Evolutionary conservation across 106 monocot species (phyloP), one percentile per base, ranked within the genome.

Genomic region (Dactylorhiza incarnata): DNA sequence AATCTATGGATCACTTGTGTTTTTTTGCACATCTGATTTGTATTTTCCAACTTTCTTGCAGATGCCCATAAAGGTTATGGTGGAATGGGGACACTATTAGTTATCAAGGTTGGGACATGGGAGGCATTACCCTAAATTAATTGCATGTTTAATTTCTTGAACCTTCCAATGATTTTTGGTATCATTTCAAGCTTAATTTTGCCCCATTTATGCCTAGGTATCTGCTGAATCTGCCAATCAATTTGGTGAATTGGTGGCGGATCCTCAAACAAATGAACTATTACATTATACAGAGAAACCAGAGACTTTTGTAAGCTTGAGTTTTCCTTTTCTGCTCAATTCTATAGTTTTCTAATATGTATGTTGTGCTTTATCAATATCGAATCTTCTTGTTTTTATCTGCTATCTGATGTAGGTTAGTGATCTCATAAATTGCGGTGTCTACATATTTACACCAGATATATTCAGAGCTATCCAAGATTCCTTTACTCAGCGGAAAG

Each of bases 371-470:
- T 67, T 69, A 45, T 5, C 2, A 16, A n/a, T 7, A 24, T 46
- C 44, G 5, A 46, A 45, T 43, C n/a, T 46, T 46, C 45, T 16
- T 74, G 65, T 29, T 65, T 65, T 81, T 77, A 10, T 58, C 73
- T 61, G 20, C n/a, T 69, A 17, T 77, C 6, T 54, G 45, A 46
- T 90, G 84, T 68, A 97, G 97, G 93, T 97, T 71, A 97, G 97
- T 77, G 87, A 97, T 76, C 85, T 84, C 24, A 91, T 97, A 76
- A 97, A 97, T 65, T 97, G 97, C 83, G 97, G 97, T 49, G 93
- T 97, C 8, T 97, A 97, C 78, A 81, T 97, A 82, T 97, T 97
- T 83, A 97, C 93, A n/a, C 89, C 97, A n/a, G 82, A 87, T 66
- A 94, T 97, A 22, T 97, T 97, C 81, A 71, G 73, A 67, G 96